Evolutionary conservation across 371 early-diverging fungal genomes (phyloP).

Genomic region (Batkoa obscura): DNA sequence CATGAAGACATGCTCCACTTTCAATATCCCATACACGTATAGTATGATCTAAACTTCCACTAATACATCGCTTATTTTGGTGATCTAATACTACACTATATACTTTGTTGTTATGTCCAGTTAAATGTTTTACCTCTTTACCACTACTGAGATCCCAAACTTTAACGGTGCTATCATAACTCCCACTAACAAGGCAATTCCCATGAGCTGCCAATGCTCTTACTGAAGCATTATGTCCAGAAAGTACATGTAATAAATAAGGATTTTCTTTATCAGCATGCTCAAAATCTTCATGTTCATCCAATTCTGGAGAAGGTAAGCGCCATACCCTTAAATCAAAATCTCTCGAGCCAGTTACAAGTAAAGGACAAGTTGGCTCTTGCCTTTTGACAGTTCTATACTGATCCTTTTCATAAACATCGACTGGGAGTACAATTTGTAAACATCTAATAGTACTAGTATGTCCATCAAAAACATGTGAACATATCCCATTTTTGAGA

Average conservation of each 20-base stretch:
- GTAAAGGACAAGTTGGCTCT: slow-evolving; percentile 45
- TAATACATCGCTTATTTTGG: slow-evolving; percentile 66
- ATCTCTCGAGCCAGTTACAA: slow-evolving; percentile 96
- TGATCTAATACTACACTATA: slow-evolving; percentile 78
- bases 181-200: slow-evolving; percentile 76
- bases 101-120: slow-evolving; percentile 80
- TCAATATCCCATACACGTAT: slow-evolving; percentile 91
- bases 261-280: slow-evolving; percentile 16
- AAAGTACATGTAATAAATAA: slow-evolving; percentile 46
- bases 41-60: slow-evolving; percentile 91
- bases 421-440: slow-evolving; percentile 56
- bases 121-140: slow-evolving; percentile 35
- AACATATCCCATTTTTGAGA: slow-evolving; percentile 65
- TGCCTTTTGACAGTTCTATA: slow-evolving; percentile 16
- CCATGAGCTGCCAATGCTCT: slow-evolving; percentile 85
- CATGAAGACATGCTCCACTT: slow-evolving; percentile 57
- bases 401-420: slow-evolving; percentile 23
- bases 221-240: slow-evolving; percentile 83
- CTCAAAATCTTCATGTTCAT: slow-evolving; percentile 20
- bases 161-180: slow-evolving; percentile 85
- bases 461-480: slow-evolving; percentile 83
- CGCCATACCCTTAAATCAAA: slow-evolving; percentile 87
- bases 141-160: slow-evolving; percentile 82
- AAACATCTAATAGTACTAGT: slow-evolving; percentile 90
- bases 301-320: slow-evolving; percentile 43